A percentile compares a stretch with the other conserved stretches of the same genome.
These are phyloP conservation scores for Dioscorea alata DNA, from an alignment of 106 monocot genomes.

Conservation along the genomic window DNA sequence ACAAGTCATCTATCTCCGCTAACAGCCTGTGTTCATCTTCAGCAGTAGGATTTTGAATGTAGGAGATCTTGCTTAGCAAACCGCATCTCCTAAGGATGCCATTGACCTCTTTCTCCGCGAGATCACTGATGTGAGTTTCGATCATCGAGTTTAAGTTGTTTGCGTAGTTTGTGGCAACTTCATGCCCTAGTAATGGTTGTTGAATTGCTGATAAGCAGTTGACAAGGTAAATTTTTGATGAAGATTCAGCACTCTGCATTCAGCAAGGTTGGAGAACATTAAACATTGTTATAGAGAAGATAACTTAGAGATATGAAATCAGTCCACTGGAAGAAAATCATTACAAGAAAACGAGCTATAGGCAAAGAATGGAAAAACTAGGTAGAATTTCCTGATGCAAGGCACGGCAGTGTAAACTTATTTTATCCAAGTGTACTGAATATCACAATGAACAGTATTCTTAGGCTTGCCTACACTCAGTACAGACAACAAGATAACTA, in stretches of 20 bases:
- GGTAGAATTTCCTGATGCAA: too few relatives aligned
- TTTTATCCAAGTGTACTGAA: too few relatives aligned
- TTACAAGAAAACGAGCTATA: too few relatives aligned
- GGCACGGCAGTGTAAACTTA: too few relatives aligned
- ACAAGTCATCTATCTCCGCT: slow-evolving; percentile 47
- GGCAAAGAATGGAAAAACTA: too few relatives aligned
- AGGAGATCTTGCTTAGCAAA: slow-evolving; percentile 47
- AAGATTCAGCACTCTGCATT: slow-evolving; percentile 49
- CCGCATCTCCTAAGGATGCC: slow-evolving; percentile 59
- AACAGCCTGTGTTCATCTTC: slow-evolving; percentile 21
- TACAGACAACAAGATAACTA: too few relatives aligned
- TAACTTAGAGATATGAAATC: too few relatives aligned
- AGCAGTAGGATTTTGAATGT: slow-evolving; percentile 25
- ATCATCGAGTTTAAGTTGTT: slow-evolving; percentile 47
- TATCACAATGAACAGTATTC: too few relatives aligned
- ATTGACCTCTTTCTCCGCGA: slow-evolving; percentile 73
- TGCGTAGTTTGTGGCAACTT: slow-evolving; percentile 50
- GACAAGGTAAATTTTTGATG: slow-evolving; percentile 83
- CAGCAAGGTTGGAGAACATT: neutral
- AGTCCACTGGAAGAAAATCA: too few relatives aligned
- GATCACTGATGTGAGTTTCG: slow-evolving; percentile 43
- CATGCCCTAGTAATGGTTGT: slow-evolving; percentile 63
- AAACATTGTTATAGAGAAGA: too few relatives aligned
- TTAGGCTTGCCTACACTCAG: too few relatives aligned
- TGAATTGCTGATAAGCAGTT: slow-evolving; percentile 92